Base-by-base conservation (phyloP, 2,329 filamentous ascomycete genomes). In the Didymellaceae sp. region DNA sequence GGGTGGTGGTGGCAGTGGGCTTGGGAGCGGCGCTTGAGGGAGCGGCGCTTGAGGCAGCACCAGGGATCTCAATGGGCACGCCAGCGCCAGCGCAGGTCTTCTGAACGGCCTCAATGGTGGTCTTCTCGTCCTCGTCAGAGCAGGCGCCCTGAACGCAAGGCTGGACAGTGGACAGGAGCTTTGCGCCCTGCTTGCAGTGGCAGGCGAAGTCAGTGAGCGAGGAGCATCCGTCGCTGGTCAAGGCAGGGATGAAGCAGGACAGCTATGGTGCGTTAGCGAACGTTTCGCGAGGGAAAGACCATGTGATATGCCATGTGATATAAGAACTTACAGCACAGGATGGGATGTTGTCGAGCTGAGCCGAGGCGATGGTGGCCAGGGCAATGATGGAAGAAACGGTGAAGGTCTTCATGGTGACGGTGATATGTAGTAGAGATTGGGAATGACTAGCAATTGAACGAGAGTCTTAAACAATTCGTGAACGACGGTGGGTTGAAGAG, bases 91-190 rank as follows among this genome's bases (percentile, higher is more conserved):
- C 16, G 65, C 71, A 75, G n/a, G 70, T 68, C 14, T 52, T 46
- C 51, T 66, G 49, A 37, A 73, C 68, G 16, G 61, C 66, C 6
- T 52, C 30, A 51, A 71, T 64, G 54, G 66, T 62, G 20, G 57
- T 45, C 34, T 52, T 62, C 57, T 76, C 74, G 54, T 78, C 77
- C 0, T 59, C 52, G 14, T 65, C 31, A 6, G 56, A 56, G 66
- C 79, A 81, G 16, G 71, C 70, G 26, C 66, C 62, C 63, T 78
- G 44, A 21, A 81, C 77, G 52, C 79, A 81, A 33, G 79, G 79
- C 48, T 73, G 74, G 51, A 80, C 72, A 34, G 63, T 46, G 33
- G 57, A 45, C 37, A 78, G 63, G 34, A 81, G 73, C 24, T 55
- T n/a, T 26, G 70, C 62, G 32, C 76, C 67, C 66, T 78, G 76